Evolutionary conservation across 2,329 filamentous ascomycete species (phyloP).

Genomic region (Bipolaris sorokiniana): DNA sequence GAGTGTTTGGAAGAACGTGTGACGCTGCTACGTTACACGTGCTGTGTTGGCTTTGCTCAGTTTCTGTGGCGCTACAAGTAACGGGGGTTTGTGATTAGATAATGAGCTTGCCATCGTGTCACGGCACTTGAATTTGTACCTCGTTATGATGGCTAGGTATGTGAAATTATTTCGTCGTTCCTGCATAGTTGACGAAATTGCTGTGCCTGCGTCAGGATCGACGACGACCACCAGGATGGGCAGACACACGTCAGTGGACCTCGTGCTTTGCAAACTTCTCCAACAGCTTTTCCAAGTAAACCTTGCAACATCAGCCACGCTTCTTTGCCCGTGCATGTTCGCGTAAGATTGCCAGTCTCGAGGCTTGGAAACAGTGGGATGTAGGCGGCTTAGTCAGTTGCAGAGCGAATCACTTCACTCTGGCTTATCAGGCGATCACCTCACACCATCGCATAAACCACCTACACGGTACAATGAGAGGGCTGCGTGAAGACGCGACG

Average conservation of each 20-base stretch:
- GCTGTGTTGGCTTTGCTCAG: background rate
- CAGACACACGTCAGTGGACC: background rate
- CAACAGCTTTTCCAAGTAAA: conserved; percentile 18
- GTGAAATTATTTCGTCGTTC: background rate
- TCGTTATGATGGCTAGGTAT: background rate
- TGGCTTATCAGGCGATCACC: conserved; percentile 44
- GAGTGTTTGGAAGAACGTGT: background rate
- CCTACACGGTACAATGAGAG: conserved; percentile 19
- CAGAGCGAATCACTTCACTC: conserved; percentile 37
- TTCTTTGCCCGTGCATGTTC: conserved; percentile 6
- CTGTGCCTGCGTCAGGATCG: conserved; percentile 12
- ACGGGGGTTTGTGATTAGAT: background rate
- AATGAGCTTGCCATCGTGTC: background rate
- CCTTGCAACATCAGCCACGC: conserved; percentile 15
- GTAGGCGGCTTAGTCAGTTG: conserved; percentile 30
- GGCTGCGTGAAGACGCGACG: conserved; percentile 9
- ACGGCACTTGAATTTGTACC: background rate
- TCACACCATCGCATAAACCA: conserved; percentile 41
- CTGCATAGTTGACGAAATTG: conserved; percentile 1
- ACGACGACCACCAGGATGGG: background rate
- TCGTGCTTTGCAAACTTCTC: conserved; percentile 26
- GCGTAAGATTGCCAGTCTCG: conserved; percentile 17
- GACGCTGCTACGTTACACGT: background rate
- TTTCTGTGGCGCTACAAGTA: background rate
- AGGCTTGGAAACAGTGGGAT: conserved; percentile 31